phyloP scores from a whole-genome alignment of 495 filamentous ascomycete genomes.

The Viridothelium virens region DNA sequence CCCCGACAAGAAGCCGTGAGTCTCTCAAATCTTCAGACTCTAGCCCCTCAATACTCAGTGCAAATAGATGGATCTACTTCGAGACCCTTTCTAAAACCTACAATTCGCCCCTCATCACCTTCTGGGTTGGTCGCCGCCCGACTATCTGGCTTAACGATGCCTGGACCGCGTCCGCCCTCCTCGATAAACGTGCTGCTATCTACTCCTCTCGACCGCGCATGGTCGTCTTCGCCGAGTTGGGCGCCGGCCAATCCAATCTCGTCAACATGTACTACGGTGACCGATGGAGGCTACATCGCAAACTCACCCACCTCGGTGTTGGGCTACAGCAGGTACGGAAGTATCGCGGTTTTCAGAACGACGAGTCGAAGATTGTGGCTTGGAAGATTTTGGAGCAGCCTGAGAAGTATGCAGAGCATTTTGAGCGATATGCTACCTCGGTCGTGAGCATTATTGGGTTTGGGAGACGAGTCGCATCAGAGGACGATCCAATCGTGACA shows the following conservation, averaged over 20 bases:
- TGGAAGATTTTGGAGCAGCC: conserved; percentile 35
- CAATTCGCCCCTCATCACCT: conserved; percentile 50
- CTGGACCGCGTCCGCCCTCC: conserved; percentile 45
- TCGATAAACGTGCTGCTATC: conserved; percentile 51
- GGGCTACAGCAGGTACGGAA: conserved; percentile 52
- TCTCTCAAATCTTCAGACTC: background rate
- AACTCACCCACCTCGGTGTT: conserved; percentile 54
- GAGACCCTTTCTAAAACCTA: conserved; percentile 50
- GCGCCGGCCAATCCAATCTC: conserved; percentile 50
- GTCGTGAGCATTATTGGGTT: conserved; percentile 43
- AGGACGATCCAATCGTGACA: conserved; percentile 42
- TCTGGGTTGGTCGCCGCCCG: conserved; percentile 53
- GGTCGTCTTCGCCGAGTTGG: conserved; percentile 53
- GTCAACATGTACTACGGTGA: conserved; percentile 55
- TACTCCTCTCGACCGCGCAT: conserved; percentile 43
- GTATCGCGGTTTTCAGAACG: conserved; percentile 54
- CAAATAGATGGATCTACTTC: conserved; percentile 49
- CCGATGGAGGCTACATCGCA: conserved; percentile 54
- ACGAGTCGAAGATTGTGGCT: conserved; percentile 41
- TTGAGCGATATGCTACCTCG: conserved; percentile 40
- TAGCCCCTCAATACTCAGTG: background rate
- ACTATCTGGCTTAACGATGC: conserved; percentile 61
- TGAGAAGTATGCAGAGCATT: conserved; percentile 37
- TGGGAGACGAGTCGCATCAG: conserved; percentile 33
- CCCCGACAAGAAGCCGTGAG: conserved; percentile 48